Evolutionary conservation across 75 land plant species (phyloP), one percentile per base, ranked within the genome.

Genomic region (Pinus tabuliformis): DNA sequence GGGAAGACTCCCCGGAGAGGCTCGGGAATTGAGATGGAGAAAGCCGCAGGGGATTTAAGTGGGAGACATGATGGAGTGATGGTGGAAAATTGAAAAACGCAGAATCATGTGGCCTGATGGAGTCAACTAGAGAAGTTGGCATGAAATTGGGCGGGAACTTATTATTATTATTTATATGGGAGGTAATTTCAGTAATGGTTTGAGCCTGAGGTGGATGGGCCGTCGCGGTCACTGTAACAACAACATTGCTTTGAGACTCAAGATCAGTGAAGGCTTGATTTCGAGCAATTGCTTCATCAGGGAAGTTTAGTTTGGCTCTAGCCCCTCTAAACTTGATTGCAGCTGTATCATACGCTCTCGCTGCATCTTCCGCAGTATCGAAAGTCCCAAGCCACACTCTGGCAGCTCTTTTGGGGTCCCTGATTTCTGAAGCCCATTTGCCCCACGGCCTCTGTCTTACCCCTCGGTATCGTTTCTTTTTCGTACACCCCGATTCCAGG

Each of bases 361-460:
- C 81, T 3, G 81, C 81, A 28, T 62, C 81, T 62, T 79, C 81
- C 16, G 81, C 81, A n/a, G 81, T 79, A 5, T 75, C 77, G 20
- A 74, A 79, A 16, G 81, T 79, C 1, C 81, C 81, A 18, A 80
- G 77, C 81, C 81, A 80, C 2, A 80, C 77, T 37, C 81, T 13
- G 2, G 78, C 62, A 64, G 81, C 81, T 15, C 58, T 80, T 20
- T 45, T 33, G 15, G 81, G 81, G 18, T 80, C 81, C 8, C 81
- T 76, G 26, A 80, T 80, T 64, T 80, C 81, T 9, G 81, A 77
- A 2, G 81, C 81, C 77, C 78, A 80, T 26, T 74, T 79, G 7
- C 75, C 56, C 75, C 59, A 73, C 17, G 75, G 75, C 75, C 75
- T 56, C 75, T 52, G 75, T 57, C 75, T 56, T 14, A 73, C 75